Evolutionary conservation across 164 flowering plant species (phyloP), one percentile per base, ranked within the genome.

Genomic region (Santalum album): DNA sequence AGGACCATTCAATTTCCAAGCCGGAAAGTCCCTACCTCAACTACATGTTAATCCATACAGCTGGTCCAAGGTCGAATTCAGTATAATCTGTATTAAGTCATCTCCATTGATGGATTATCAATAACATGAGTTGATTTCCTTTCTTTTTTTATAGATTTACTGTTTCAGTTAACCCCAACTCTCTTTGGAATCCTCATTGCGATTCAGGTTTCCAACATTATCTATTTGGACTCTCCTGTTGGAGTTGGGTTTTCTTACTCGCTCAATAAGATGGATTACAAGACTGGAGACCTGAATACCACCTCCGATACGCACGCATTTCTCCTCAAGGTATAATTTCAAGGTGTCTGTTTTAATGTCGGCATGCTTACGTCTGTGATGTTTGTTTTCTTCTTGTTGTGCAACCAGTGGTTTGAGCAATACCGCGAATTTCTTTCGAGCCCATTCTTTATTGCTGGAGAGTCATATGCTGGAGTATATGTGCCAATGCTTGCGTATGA

Each of bases 201-300:
- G 1, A 68, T 65, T 47, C 72, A 94, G 97, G 90, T 94, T 26
- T 94, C 97, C 25, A 94, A 65, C 62, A 74, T 87, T 24, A 72
- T 90, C 54, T 90, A 94, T 69, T 66, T 94, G 76, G 99, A 94
- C 68, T 94, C 97, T 44, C 99, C 99, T 17, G 83, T 82, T 55
- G 97, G 99, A 49, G 99, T 94, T 67, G 97, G 99, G 49, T 67
- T 80, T 25, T 90, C 99, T 20, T 94, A 90, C 72, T 85, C 97
- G 0, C 55, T 66, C 20, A 75, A 74, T 35, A 15, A 11, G 43
- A 54, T 59, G 1, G 95, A 85, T 53, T 94, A 90, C 45, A 15
- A 1, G 11, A 94, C 97, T 14, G 92, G 96, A 55, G 97, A 94
- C 63, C 23, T 51, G 9, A 62, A 83, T 54, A 94, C 97, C 58